phyloP scores from a whole-genome alignment of 2,329 filamentous ascomycete genomes.

The Anisogramma anomala region DNA sequence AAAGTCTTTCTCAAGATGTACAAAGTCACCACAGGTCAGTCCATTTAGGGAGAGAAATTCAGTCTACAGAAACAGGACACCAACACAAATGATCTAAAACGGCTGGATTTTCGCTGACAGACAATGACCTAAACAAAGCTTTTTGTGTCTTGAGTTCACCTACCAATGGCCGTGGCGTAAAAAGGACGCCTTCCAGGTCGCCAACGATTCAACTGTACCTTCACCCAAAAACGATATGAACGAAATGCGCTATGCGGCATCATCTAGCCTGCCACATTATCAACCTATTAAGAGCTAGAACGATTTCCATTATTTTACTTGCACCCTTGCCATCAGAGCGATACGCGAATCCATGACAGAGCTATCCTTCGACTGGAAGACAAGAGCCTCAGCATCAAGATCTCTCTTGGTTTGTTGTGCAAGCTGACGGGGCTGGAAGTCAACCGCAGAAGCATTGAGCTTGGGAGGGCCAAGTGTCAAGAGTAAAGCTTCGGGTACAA shows the following conservation, averaged over 20 bases:
- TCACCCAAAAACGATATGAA: not conserved
- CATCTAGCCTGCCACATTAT: conserved; percentile 1
- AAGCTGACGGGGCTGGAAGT: conserved; percentile 1
- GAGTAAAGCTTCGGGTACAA: not conserved
- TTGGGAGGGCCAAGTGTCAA: not conserved
- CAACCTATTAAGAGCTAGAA: not conserved
- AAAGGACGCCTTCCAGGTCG: conserved; percentile 8
- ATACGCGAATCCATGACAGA: conserved; percentile 2
- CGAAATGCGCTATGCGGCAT: not conserved
- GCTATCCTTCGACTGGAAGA: conserved; percentile 3
- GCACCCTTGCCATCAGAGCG: not conserved
- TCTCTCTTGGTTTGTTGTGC: not conserved
- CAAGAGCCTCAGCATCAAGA: conserved; percentile 2
- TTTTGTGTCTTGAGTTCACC: conserved; percentile 8
- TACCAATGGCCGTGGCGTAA: conserved; percentile 2
- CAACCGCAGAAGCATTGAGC: conserved; percentile 6
- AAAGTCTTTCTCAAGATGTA: no score
- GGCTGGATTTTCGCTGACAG: conserved; percentile 4
- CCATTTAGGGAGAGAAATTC: no score
- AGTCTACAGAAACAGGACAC: no score
- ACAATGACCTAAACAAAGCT: conserved; percentile 10
- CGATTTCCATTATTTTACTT: not conserved
- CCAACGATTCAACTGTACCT: conserved; percentile 7
- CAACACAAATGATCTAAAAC: not conserved
- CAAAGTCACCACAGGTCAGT: no score